Conservation (phyloP, 208 protist species). For the Leptomonas pyrrhocoris region DNA sequence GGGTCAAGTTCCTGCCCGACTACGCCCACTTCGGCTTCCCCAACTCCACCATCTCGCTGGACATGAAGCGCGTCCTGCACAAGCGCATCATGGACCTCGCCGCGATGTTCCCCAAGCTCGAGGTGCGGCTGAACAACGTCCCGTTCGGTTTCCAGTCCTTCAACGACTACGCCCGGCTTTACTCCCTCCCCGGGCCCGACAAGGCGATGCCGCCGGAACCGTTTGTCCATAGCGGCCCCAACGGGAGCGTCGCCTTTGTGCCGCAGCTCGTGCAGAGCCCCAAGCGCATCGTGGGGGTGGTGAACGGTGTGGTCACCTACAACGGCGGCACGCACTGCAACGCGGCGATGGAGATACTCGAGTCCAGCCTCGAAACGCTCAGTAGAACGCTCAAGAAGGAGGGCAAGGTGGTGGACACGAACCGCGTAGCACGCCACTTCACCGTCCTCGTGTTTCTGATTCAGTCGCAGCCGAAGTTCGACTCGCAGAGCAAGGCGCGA, state of each 20-base stretch:
- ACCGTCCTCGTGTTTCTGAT: slow-evolving; percentile 98
- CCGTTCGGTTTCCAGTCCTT: slow-evolving; percentile 95
- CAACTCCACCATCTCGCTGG: slow-evolving; percentile 71
- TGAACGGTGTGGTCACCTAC: slow-evolving; percentile 99
- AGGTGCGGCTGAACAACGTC: slow-evolving; percentile 96
- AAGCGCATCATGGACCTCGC: slow-evolving; percentile 94
- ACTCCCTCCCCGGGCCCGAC: slow-evolving; percentile 50
- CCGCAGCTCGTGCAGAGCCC: slow-evolving; percentile 86
- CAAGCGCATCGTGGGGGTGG: slow-evolving; percentile 97
- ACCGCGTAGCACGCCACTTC: slow-evolving; percentile 96
- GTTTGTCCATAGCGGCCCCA: slow-evolving; percentile 76
- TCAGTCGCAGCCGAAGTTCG: slow-evolving; percentile 99
- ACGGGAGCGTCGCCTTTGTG: slow-evolving; percentile 79
- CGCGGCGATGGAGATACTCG: slow-evolving; percentile 92
- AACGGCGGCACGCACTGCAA: slow-evolving; percentile 99
- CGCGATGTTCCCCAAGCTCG: slow-evolving; percentile 89
- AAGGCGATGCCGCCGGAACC: slow-evolving; percentile 60
- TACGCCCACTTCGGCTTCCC: slow-evolving; percentile 84
- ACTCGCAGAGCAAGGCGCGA: slow-evolving; percentile 99
- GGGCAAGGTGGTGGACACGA: slow-evolving; percentile 91
- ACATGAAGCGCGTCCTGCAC: slow-evolving; percentile 89
- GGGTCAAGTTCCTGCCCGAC: slow-evolving; percentile 89
- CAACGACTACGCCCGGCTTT: slow-evolving; percentile 95
- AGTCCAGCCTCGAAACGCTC: slow-evolving; percentile 62
- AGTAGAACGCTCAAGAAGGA: slow-evolving; percentile 76